These are phyloP conservation scores for Neoascochyta sp. DNA, from an alignment of 2,329 filamentous ascomycete genomes.

Conservation along the genomic window DNA sequence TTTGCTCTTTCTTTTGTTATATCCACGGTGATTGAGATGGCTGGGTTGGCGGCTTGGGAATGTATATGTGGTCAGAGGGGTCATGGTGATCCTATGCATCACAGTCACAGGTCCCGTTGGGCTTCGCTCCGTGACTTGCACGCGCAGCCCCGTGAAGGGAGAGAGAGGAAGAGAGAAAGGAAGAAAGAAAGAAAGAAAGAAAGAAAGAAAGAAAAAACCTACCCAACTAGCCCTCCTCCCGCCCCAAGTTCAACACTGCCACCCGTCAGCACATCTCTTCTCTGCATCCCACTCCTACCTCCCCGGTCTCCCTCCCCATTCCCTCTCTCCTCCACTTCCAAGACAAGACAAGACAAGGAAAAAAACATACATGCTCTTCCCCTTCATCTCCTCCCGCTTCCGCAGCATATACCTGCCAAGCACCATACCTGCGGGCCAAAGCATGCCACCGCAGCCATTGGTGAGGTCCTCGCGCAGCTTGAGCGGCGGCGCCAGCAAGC, in stretches of 20 bases:
- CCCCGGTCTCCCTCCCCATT: too few species aligned
- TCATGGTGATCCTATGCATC: too few species aligned
- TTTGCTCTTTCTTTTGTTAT: too few species aligned
- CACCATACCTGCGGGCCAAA: conserved; percentile 92
- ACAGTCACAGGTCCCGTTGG: too few species aligned
- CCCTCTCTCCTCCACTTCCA: too few species aligned
- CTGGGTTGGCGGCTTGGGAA: too few species aligned
- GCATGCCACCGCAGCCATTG: conserved; percentile 85
- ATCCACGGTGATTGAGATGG: too few species aligned
- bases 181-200: not conserved
- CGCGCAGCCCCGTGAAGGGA: too few species aligned
- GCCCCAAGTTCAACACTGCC: conserved; percentile 83
- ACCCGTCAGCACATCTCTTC: too few species aligned
- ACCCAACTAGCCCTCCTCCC: conserved; percentile 80
- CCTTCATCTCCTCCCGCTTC: conserved; percentile 59
- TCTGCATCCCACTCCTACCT: too few species aligned
- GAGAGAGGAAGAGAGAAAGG: not conserved
- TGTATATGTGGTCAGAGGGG: too few species aligned
- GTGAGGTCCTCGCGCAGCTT: conserved; percentile 79
- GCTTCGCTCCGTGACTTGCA: too few species aligned
- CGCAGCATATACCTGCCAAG: conserved; percentile 81
- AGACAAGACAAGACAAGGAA: conserved; percentile 6
- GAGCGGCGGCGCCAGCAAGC: conserved; percentile 66
- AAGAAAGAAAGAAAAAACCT: conserved; percentile 11
- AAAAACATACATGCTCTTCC: conserved; percentile 67